Evolutionary conservation across 768 basidiomycete genomes (phyloP), one percentile per base, ranked within the genome.

Genomic region (Auricularia cornea): DNA sequence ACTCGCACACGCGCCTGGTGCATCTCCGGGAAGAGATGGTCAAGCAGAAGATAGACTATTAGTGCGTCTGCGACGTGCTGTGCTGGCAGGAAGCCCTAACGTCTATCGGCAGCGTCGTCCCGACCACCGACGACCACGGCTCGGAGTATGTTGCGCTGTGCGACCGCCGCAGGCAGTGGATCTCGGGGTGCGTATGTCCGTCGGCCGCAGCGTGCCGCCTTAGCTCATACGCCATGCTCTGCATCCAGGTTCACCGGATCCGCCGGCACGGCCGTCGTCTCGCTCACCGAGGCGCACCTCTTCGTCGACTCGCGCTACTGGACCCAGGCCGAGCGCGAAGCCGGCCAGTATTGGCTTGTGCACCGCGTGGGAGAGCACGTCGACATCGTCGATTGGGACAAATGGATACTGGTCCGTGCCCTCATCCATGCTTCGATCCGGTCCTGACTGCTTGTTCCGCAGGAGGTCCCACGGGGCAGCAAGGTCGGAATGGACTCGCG

Each of bases 401-500:
- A 90, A 35, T 95, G 86, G 85, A 72, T 95, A 33, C 77, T 84
- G 70, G 87, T 87, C 65, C 63, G 82, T 75, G 2, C 14, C 20
- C 23, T n/a, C 31, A 62, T 32, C 23, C 35, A 59, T 48, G 32
- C 32, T 54, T 23, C 29, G 29, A 31, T 40, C 28, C 6, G 59
- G 33, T 51, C 44, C 12, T 64, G 31, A 60, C 65, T 20, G 60
- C 32, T 26, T 61, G 16, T 54, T 57, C 77, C 74, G 63, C 67
- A 66, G 81, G 81, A 68, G 74, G 69, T 69, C 72, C 59, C 57
- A 72, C 60, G 71, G 60, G 77, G 77, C 51, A 71, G 80, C 30
- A 79, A 83, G 68, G 84, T 95, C 59, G 94, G 93, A 14, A 81
- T 95, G 62, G 94, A 96, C 72, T 88, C 92, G 2, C 85, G 90